Evolutionary conservation across 345 rosid genomes (phyloP), one percentile per base, ranked within the genome.

Genomic region (Citrus inodora): DNA sequence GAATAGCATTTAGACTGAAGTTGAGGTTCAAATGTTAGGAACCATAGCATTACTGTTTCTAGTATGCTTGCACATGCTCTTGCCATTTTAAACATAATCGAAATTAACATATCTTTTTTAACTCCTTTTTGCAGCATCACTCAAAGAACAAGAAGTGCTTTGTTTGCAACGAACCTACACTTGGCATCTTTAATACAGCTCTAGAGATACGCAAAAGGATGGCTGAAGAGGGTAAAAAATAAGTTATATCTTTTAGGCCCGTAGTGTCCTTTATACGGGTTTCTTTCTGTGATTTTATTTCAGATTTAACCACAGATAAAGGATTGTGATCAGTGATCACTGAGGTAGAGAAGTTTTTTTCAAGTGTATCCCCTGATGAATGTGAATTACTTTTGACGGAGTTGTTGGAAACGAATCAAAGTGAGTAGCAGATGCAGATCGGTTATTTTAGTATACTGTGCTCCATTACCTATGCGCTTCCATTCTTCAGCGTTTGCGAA

Each of bases 101-200:
- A 33, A 35, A 14, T 5, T 74, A n/a, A 25, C 13, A 0, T 7
- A 64, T 46, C 28, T 22, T n/a, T 17, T 30, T n/a, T 46, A 22
- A 25, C 24, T 67, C 8, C 65, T 63, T 28, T 1, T 76, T n/a
- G 21, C 97, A 91, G 95, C 98, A 93, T 83, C 98, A 92, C 81
- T 78, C 88, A 6, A 94, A 85, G 87, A 93, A 88, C 89, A 93
- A 94, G 91, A 93, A 94, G 85, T 94, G 98, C 74, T 94, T 88
- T 69, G 94, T 92, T 13, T 93, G 98, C 90, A 90, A 93, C 83
- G 83, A 89, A 70, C 97, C 97, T n/a, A 93, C 98, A 1, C 71
- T 88, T 74, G 97, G 97, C 42, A 89, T 90, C 70, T 93, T 94
- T 79, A 94, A 93, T 78, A 76, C 95, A 59, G 95, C 98, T 55